Evolutionary conservation across 176 grass and related monocot genomes (phyloP).

Genomic region (Olyra latifolia): DNA sequence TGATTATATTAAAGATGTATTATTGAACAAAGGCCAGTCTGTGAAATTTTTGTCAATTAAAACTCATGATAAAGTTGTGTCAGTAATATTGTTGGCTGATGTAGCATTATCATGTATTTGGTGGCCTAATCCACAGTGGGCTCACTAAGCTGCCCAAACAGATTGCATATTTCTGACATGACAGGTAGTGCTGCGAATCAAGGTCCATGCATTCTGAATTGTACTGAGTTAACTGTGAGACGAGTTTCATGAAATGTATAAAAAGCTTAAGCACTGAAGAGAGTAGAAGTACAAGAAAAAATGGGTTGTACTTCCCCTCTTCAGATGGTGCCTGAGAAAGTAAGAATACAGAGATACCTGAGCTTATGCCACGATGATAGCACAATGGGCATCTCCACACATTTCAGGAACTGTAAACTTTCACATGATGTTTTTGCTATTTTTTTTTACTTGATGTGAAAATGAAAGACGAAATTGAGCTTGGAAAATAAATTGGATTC

Average conservation of each 20-base stretch:
- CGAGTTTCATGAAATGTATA: conserved; percentile 13
- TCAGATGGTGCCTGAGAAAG: conserved; percentile 29
- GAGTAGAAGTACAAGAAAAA: background rate
- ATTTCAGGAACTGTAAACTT: conserved; percentile 16
- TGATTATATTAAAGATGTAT: background rate
- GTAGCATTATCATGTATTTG: conserved; percentile 14
- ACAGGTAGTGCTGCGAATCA: conserved; percentile 23
- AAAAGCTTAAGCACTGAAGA: conserved; percentile 20
- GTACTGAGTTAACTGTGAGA: background rate
- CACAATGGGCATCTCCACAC: conserved; percentile 32
- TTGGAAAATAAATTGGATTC: conserved; percentile 20
- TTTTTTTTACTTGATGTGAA: conserved; percentile 7
- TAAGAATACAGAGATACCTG: background rate
- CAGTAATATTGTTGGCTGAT: background rate
- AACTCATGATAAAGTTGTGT: background rate
- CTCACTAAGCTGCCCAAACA: background rate
- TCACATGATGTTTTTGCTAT: background rate
- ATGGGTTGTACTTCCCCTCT: background rate
- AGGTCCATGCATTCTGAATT: background rate
- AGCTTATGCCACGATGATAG: conserved; percentile 14
- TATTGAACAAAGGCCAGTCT: background rate
- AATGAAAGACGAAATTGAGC: conserved; percentile 8
- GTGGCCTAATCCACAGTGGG: conserved; percentile 16
- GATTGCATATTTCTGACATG: background rate
- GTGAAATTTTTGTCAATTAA: conserved; percentile 1